Conservation (phyloP, 257 asterid species). For the Catharanthus roseus region DNA sequence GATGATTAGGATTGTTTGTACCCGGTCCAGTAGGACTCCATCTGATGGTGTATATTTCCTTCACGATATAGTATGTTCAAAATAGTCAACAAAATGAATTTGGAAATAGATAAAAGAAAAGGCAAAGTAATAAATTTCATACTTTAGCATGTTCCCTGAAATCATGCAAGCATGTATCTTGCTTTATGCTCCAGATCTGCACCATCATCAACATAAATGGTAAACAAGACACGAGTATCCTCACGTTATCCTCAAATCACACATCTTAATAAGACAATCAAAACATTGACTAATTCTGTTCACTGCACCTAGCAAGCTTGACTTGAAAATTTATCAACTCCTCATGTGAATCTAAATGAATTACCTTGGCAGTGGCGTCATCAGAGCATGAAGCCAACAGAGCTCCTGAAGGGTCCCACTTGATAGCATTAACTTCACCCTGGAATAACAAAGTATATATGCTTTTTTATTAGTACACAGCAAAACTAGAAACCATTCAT, state of each 20-base stretch:
- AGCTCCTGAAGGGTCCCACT: constrained; percentile 96
- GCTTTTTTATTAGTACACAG: background rate
- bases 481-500: background rate
- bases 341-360: background rate
- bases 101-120: constrained; percentile 9
- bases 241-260: background rate
- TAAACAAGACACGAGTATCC: constrained; percentile 13
- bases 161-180: constrained; percentile 75
- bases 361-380: constrained; percentile 91
- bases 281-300: background rate
- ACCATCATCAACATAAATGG: constrained; percentile 19
- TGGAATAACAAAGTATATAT: constrained; percentile 16
- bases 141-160: constrained; percentile 78
- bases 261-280: background rate
- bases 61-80: constrained; percentile 17
- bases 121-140: constrained; percentile 9
- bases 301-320: background rate
- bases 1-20: constrained; percentile 76
- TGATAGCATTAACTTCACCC: constrained; percentile 97
- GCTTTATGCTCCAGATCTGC: constrained; percentile 95
- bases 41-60: constrained; percentile 95
- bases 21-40: constrained; percentile 99
- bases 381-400: constrained; percentile 96
- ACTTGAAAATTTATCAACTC: constrained; percentile 1
- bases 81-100: constrained; percentile 13